These are phyloP conservation scores for Skeletonema costatum DNA, from an alignment of 108 stramenopile genomes.

Conservation along the genomic window DNA sequence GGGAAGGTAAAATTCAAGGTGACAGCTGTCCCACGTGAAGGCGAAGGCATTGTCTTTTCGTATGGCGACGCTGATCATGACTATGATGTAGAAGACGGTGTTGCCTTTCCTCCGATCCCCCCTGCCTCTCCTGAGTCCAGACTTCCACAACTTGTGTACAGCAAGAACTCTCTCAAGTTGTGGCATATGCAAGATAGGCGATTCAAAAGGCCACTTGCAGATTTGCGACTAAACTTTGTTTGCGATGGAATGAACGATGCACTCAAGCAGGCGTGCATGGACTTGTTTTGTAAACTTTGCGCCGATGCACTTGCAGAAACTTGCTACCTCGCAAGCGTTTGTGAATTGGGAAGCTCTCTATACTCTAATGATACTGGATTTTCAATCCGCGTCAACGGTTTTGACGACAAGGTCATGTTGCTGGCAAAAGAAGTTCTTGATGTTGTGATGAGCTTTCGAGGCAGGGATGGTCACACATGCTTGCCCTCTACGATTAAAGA, in stretches of 20 bases:
- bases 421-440: slow-evolving; percentile 56
- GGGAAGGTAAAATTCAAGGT: slow-evolving; percentile 70
- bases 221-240: slow-evolving; percentile 65
- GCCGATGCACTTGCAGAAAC: slow-evolving; percentile 73
- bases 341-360: slow-evolving; percentile 69
- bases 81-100: slow-evolving; percentile 70
- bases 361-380: slow-evolving; percentile 70
- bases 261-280: slow-evolving; percentile 74
- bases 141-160: slow-evolving; percentile 66
- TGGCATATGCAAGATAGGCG: slow-evolving; percentile 87
- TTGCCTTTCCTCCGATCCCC: slow-evolving; percentile 77
- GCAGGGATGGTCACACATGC: slow-evolving; percentile 12
- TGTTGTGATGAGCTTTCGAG: slow-evolving; percentile 68
- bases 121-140: slow-evolving; percentile 59
- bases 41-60: slow-evolving; percentile 59
- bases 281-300: slow-evolving; percentile 67
- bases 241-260: slow-evolving; percentile 69
- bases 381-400: slow-evolving; percentile 71
- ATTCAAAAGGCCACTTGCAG: slow-evolving; percentile 82
- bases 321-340: slow-evolving; percentile 75
- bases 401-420: slow-evolving; percentile 77
- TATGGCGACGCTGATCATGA: slow-evolving; percentile 81
- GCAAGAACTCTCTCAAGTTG: slow-evolving; percentile 65
- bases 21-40: slow-evolving; percentile 65
- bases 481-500: slow-evolving; percentile 62